Percentiles rank a stretch among this genome's conserved stretches.
Conservation (phyloP, 2,329 filamentous ascomycete genomes). For the Colletotrichum sp. region DNA sequence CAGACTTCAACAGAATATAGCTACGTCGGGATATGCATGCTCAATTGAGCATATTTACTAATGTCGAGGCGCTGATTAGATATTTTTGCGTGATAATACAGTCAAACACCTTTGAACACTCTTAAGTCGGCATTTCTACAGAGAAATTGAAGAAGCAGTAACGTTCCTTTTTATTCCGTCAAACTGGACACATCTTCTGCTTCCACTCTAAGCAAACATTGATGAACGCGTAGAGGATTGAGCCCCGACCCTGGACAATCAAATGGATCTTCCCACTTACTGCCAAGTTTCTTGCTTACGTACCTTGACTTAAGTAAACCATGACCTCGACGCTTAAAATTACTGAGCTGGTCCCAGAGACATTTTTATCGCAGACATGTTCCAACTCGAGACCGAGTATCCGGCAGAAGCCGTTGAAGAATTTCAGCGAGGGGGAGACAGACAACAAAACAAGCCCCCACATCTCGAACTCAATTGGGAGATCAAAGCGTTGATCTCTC, state of each 20-base stretch:
- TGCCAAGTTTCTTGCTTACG: not conserved
- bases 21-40: too few species aligned
- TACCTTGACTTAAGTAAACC: not conserved
- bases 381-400: not conserved
- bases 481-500: not conserved
- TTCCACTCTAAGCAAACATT: too few species aligned
- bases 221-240: too few species aligned
- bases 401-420: not conserved
- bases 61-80: too few species aligned
- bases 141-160: fast-evolving
- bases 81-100: too few species aligned
- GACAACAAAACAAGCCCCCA: not conserved
- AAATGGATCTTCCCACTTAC: not conserved
- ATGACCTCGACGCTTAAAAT: not conserved
- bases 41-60: too few species aligned
- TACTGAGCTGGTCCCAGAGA: not conserved
- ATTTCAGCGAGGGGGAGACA: not conserved
- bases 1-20: not conserved
- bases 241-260: not conserved
- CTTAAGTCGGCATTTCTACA: too few species aligned
- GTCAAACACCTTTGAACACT: too few species aligned
- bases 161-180: fast-evolving
- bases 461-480: not conserved
- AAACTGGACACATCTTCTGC: not conserved
- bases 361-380: not conserved